Percentiles rank a stretch among this genome's conserved stretches.
Conservation (phyloP, 106 monocot species). For the Platanthera zijinensis region DNA sequence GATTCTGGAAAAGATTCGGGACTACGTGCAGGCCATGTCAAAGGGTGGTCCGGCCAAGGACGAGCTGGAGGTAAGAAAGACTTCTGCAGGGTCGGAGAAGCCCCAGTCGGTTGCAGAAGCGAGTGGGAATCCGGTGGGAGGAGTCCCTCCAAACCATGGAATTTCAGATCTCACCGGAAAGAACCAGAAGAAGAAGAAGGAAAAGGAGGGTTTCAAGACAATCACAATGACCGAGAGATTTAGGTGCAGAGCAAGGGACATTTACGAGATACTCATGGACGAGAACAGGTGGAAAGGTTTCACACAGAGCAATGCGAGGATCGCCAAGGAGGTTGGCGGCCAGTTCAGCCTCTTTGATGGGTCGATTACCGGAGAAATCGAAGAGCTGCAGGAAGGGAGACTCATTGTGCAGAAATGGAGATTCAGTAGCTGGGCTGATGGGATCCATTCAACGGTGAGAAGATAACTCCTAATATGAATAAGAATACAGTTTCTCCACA, state of each 20-base stretch:
- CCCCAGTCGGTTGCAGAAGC: neutral
- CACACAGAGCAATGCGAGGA: conserved; percentile 95
- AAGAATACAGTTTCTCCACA: neutral
- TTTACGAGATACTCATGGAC: conserved; percentile 94
- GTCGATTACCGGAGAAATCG: conserved; percentile 63
- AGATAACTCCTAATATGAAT: neutral
- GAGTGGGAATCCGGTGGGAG: neutral
- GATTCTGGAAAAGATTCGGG: conserved; percentile 60
- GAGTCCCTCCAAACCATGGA: neutral
- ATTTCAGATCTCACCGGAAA: neutral
- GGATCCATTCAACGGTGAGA: conserved; percentile 59
- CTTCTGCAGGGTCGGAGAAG: neutral
- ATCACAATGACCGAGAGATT: conserved; percentile 74
- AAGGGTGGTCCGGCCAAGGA: conserved; percentile 85
- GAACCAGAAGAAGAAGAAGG: conserved; percentile 30
- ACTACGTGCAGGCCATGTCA: conserved; percentile 66
- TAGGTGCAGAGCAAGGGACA: conserved; percentile 59
- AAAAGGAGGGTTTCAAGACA: conserved; percentile 76
- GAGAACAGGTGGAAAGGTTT: conserved; percentile 99
- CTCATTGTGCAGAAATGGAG: conserved; percentile 93
- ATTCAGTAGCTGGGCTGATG: conserved; percentile 92
- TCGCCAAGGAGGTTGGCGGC: conserved; percentile 78
- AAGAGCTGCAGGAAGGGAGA: conserved; percentile 79
- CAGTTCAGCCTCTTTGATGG: conserved; percentile 86
- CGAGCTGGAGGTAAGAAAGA: conserved; percentile 73